Evolutionary conservation across 257 asterid genomes (phyloP).

Genomic region (Forsythia viridissima): DNA sequence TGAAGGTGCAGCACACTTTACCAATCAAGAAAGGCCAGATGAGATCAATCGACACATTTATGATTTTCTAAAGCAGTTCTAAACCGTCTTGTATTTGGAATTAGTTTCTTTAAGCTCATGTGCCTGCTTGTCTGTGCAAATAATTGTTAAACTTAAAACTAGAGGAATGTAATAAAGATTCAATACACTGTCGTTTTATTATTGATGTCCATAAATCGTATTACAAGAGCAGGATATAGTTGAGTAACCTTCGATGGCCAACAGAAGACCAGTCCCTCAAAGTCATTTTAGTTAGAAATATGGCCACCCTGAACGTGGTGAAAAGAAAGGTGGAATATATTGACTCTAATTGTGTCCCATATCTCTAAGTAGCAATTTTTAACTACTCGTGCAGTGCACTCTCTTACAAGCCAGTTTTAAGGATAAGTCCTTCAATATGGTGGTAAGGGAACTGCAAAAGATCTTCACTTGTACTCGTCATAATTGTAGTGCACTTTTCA

Average conservation of each 20-base stretch:
- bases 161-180: background rate
- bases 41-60: conserved; percentile 63
- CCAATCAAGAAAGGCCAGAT: conserved; percentile 66
- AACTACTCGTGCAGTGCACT: too few relatives aligned
- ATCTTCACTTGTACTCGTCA: too few relatives aligned
- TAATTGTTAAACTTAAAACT: background rate
- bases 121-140: background rate
- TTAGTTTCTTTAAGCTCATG: background rate
- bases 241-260: too few relatives aligned
- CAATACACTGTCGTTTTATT: background rate
- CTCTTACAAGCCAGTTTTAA: too few relatives aligned
- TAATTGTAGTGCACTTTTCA: too few relatives aligned
- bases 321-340: too few relatives aligned
- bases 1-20: conserved; percentile 70
- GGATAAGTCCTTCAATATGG: too few relatives aligned
- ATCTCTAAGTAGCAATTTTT: too few relatives aligned
- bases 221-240: background rate
- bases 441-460: too few relatives aligned
- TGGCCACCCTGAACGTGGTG: too few relatives aligned
- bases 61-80: conserved; percentile 56
- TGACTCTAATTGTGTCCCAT: background rate
- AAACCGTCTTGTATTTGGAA: background rate
- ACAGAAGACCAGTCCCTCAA: too few relatives aligned
- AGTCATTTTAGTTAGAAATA: too few relatives aligned
- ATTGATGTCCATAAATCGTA: background rate